Conservation (phyloP, 2,329 filamentous ascomycete species). For the Fusarium drepaniforme region DNA sequence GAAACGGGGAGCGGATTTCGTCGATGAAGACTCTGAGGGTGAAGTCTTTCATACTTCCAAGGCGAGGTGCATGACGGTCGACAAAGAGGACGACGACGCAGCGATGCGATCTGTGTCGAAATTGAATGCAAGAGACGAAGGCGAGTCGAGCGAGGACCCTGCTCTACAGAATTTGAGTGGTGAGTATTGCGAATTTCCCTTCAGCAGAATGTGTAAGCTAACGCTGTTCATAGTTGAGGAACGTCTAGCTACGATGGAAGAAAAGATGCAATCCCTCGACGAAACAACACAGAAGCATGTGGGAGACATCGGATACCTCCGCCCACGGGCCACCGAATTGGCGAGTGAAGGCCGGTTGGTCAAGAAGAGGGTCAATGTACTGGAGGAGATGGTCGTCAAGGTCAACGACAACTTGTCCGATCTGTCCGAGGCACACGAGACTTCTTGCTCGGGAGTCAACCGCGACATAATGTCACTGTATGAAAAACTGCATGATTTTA, state of each 20-base stretch:
- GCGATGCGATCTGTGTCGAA: no score
- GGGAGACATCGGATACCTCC: not conserved
- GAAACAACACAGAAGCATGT: not conserved
- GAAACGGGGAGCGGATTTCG: not conserved
- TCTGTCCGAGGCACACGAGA: not conserved
- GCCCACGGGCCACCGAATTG: not conserved
- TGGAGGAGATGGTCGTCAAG: not conserved
- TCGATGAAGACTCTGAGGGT: not conserved
- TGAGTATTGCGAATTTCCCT: not conserved
- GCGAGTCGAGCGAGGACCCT: not conserved
- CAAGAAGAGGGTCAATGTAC: not conserved
- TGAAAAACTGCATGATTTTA: not conserved
- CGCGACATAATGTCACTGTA: not conserved
- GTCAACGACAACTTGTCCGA: not conserved
- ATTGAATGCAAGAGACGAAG: not conserved
- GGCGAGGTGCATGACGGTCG: not conserved
- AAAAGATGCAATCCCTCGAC: not conserved
- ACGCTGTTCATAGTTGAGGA: not conserved
- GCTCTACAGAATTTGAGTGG: not conserved
- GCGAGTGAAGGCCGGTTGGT: not conserved
- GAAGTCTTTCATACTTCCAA: not conserved
- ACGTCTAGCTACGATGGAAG: not conserved
- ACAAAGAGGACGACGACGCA: not conserved
- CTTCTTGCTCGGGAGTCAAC: not conserved
- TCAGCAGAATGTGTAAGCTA: not conserved